phyloP scores from a whole-genome alignment of 495 filamentous ascomycete genomes.

The Lophiotrema nucula region DNA sequence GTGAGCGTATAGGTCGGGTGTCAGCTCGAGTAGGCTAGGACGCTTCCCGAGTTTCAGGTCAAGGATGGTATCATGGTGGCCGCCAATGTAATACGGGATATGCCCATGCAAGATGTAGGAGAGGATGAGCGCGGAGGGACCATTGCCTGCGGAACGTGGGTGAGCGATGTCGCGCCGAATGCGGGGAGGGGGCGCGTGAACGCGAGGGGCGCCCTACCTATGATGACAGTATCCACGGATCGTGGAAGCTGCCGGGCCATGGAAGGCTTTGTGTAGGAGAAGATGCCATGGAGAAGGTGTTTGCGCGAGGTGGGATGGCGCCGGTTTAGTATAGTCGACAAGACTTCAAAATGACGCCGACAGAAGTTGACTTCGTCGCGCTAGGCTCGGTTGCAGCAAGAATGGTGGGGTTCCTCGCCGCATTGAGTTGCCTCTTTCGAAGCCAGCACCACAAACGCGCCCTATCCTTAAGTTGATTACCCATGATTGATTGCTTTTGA shows the following conservation, averaged over 20 bases:
- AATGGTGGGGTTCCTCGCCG: no score
- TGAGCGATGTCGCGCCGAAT: no score
- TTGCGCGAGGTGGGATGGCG: no score
- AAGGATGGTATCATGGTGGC: constrained; percentile 62
- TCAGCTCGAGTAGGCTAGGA: constrained; percentile 52
- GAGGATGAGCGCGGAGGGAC: constrained; percentile 65
- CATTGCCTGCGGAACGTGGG: constrained; percentile 50
- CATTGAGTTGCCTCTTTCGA: no score
- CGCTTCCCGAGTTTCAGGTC: constrained; percentile 52
- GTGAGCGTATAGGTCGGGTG: constrained; percentile 50
- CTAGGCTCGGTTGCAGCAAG: no score
- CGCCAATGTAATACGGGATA: constrained; percentile 58
- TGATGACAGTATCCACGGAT: constrained; percentile 43
- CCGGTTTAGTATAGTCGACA: no score
- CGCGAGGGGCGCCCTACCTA: constrained; percentile 32
- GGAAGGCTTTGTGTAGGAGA: constrained; percentile 18
- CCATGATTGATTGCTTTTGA: no score
- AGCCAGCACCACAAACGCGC: no score
- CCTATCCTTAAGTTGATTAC: no score
- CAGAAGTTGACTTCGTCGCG: no score
- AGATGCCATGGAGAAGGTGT: constrained; percentile 29
- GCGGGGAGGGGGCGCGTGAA: background rate
- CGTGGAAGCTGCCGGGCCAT: constrained; percentile 33
- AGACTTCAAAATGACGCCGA: no score
- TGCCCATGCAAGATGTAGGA: constrained; percentile 68